phyloP scores from a whole-genome alignment of 129 eudicot genomes.

The Centella asiatica region DNA sequence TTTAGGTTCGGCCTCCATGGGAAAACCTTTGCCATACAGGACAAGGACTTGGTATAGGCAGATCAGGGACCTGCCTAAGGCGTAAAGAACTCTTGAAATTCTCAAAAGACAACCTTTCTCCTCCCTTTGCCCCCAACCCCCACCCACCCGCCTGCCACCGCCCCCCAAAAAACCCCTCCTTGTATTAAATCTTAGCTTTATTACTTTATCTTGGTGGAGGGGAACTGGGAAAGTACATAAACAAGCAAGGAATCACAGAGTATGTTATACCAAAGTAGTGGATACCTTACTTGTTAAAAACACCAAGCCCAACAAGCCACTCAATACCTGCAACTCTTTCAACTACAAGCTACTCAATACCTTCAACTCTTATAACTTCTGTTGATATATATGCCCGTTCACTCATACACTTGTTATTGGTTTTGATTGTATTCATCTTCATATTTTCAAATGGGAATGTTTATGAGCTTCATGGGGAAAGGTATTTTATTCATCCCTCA shows the following conservation, averaged over 20 bases:
- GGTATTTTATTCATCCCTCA: constrained; percentile 16
- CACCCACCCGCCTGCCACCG: too few species aligned
- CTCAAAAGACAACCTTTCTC: too few species aligned
- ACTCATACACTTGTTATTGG: not conserved
- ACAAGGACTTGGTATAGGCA: too few species aligned
- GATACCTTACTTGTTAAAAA: constrained; percentile 52
- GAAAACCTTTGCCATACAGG: too few species aligned
- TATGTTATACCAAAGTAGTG: not conserved
- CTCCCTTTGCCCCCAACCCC: too few species aligned
- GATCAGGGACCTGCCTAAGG: too few species aligned
- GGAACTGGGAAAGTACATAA: not conserved
- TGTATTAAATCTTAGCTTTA: too few species aligned
- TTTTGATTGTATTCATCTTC: constrained; percentile 6
- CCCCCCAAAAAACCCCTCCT: too few species aligned
- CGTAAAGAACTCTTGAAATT: too few species aligned
- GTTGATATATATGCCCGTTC: not conserved
- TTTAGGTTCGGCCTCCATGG: too few species aligned
- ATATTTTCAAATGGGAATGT: constrained; percentile 48
- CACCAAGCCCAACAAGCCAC: constrained; percentile 31
- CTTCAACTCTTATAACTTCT: not conserved
- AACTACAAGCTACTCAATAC: not conserved
- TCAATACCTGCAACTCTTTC: constrained; percentile 28
- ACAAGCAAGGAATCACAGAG: constrained; percentile 25
- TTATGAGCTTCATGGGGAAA: constrained; percentile 76
- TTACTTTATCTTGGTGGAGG: too few species aligned